phyloP scores from a whole-genome alignment of 1,284 basidiomycete genomes.

The Microbotryomycetes sp. region DNA sequence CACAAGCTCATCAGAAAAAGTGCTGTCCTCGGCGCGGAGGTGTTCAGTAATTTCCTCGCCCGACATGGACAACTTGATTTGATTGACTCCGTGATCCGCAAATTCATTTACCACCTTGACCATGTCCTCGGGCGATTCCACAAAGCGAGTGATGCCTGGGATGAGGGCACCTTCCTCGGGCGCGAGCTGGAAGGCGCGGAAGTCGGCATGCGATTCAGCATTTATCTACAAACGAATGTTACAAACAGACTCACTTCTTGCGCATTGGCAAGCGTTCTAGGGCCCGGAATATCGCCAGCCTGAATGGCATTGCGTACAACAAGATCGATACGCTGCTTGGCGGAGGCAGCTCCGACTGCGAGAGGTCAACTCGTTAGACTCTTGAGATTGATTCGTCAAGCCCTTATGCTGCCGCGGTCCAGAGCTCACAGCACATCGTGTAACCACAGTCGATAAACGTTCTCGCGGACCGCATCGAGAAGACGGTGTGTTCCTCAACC shows the following conservation, averaged over 20 bases:
- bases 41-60: conserved; percentile 44
- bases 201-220: too few relatives aligned
- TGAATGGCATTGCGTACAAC: conserved; percentile 42
- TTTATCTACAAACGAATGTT: too few relatives aligned
- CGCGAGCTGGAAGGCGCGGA: conserved; percentile 42
- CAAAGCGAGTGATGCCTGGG: conserved; percentile 29
- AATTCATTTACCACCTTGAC: not conserved
- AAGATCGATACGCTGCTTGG: conserved; percentile 40
- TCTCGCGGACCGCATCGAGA: conserved; percentile 1
- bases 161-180: conserved; percentile 39
- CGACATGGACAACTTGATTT: conserved; percentile 37
- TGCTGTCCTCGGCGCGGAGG: conserved; percentile 42
- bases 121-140: conserved; percentile 3
- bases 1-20: conserved; percentile 41
- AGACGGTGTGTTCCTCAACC: conserved; percentile 6
- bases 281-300: conserved; percentile 40
- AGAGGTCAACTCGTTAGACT: too few relatives aligned
- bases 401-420: conserved; percentile 1
- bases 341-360: conserved; percentile 39
- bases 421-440: not conserved
- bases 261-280: too few relatives aligned
- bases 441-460: too few relatives aligned
- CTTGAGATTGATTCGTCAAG: too few relatives aligned
- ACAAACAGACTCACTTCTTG: too few relatives aligned
- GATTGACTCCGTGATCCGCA: conserved; percentile 11